phyloP scores from a whole-genome alignment of 257 asterid genomes.

The Agastache rugosa region DNA sequence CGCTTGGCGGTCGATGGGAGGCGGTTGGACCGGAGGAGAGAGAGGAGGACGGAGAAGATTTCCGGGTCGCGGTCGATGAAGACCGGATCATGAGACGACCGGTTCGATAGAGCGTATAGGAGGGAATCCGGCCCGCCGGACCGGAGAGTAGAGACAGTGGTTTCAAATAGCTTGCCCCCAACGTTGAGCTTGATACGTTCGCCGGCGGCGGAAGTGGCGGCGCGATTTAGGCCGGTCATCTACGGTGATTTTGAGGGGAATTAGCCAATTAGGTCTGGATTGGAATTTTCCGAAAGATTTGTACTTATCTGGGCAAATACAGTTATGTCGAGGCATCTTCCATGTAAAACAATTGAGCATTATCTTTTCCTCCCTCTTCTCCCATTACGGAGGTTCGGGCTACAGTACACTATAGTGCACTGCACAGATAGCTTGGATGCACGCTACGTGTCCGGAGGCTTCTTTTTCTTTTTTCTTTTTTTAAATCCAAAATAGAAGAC shows the following conservation, averaged over 20 bases:
- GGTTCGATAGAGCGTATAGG: conserved; percentile 67
- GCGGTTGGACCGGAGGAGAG: conserved; percentile 89
- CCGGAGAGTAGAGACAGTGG: conserved; percentile 79
- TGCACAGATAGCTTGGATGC: too few species aligned
- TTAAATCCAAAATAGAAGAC: too few species aligned
- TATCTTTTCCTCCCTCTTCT: too few species aligned
- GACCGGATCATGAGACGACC: conserved; percentile 56
- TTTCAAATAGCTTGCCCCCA: conserved; percentile 93
- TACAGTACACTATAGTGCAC: too few species aligned
- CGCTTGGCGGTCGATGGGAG: conserved; percentile 86
- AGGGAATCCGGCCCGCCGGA: conserved; percentile 91
- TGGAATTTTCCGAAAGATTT: conserved; percentile 18
- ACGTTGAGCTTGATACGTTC: conserved; percentile 93
- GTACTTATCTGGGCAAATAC: conserved; percentile 25
- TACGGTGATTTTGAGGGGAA: conserved; percentile 11
- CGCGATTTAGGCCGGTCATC: conserved; percentile 52
- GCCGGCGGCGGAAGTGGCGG: conserved; percentile 38
- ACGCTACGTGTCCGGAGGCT: too few species aligned
- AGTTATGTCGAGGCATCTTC: conserved; percentile 5
- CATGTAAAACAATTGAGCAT: neutral
- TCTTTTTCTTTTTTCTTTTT: too few species aligned
- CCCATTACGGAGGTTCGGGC: too few species aligned
- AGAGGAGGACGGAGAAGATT: conserved; percentile 77
- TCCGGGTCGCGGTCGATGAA: conserved; percentile 99
- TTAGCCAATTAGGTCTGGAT: neutral